Percentiles rank a stretch among this genome's conserved stretches.
Conservation (phyloP, 2,329 filamentous ascomycete genomes). For the Exophiala xenobiotica region DNA sequence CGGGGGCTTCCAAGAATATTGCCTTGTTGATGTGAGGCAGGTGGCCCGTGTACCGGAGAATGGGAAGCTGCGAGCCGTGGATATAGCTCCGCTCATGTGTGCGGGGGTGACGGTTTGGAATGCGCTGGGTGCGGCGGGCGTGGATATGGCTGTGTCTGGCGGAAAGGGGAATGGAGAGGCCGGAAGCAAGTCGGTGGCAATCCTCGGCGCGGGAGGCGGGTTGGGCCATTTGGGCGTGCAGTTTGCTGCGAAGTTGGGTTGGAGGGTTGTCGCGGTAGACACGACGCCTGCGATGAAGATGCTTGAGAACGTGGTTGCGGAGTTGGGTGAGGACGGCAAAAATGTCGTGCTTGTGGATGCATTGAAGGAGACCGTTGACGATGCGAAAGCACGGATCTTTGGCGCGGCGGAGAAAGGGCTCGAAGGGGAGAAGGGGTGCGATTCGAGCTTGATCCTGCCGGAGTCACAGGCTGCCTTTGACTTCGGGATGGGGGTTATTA, state of each 20-base stretch:
- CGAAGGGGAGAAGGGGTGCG: slow-evolving; percentile 44
- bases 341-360: slow-evolving; percentile 43
- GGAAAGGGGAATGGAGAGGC: slow-evolving; percentile 30
- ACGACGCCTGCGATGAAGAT: slow-evolving; percentile 28
- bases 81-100: slow-evolving; percentile 46
- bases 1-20: slow-evolving; percentile 32
- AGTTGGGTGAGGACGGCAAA: slow-evolving; percentile 19
- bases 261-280: slow-evolving; percentile 40
- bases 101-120: slow-evolving; percentile 45
- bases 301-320: slow-evolving; percentile 31
- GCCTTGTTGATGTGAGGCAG: slow-evolving; percentile 31
- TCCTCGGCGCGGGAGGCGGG: slow-evolving; percentile 37
- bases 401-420: slow-evolving; percentile 16
- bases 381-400: slow-evolving; percentile 34
- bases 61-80: slow-evolving; percentile 35
- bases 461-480: slow-evolving; percentile 51
- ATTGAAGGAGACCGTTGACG: slow-evolving; percentile 34
- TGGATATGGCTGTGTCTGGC: slow-evolving; percentile 8
- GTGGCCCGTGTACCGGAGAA: slow-evolving; percentile 32
- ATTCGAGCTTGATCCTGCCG: slow-evolving; percentile 48
- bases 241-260: slow-evolving; percentile 39
- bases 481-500: slow-evolving; percentile 46
- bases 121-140: slow-evolving; percentile 38
- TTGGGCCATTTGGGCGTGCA: slow-evolving; percentile 35
- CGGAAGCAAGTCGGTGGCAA: slow-evolving; percentile 42